Evolutionary conservation across 768 basidiomycete species (phyloP), one percentile per base, ranked within the genome.

Genomic region (Termitomyces sp.): DNA sequence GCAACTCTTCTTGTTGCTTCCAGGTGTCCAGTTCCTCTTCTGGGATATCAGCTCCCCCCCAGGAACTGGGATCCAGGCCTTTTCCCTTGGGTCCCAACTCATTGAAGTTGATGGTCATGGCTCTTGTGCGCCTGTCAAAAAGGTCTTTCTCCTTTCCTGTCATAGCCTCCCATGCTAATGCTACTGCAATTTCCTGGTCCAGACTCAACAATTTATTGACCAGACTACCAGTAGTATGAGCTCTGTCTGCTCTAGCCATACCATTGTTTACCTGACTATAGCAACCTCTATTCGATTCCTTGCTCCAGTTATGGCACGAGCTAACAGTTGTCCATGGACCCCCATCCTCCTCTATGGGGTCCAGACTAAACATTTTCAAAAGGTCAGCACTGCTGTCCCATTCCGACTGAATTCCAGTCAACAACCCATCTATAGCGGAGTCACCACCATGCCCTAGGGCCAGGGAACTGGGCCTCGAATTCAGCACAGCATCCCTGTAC

Each of bases 341-440:
- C 28, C 46, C 46, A n/a, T n/a, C 3, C 4, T 47, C 46, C 0
- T 31, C 46, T 3, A 31, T 0, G 7, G 17, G 28, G 4, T 47
- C 46, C 28, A 47, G 30, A 10, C 30, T 47, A 11, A 31, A 47
- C 46, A 47, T 47, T 31, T 31, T 30, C 1, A 10, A 47, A 11
- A 47, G 46, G 8, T 47, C 30, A 31, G 28, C 28, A 11, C 30
- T 47, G 46, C 46, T 46, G 12, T 46, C 45, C 3, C 8, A 30
- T n/a, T 46, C 28, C 3, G 15, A 46, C 45, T 46, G 45, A 31
- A n/a, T 17, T 6, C 31, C 46, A 47, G 46, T 47, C 46, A 47
- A n/a, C 1, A 30, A 47, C 46, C 17, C 30, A 2, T n/a, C 46
- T 10, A 31, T 3, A 9, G 17, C 0, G 10, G 46, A n/a, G 46